Conservation (phyloP, 1,139 yeast genomes). For the Zygoascus sp. region DNA sequence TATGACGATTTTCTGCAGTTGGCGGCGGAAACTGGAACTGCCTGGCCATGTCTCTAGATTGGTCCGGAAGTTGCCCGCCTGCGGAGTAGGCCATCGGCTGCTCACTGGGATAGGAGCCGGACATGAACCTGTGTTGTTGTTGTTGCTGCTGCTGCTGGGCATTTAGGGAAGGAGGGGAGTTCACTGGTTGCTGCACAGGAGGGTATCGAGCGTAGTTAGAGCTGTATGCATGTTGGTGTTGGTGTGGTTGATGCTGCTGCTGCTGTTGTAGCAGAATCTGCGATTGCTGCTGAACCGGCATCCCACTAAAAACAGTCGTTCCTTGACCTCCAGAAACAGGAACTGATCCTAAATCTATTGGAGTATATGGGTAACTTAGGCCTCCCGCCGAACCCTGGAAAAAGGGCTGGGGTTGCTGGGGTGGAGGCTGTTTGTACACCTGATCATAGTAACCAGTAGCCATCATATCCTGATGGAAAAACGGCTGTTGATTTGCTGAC, state of each 20-base stretch:
- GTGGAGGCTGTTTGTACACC: constrained; percentile 13
- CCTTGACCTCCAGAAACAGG: constrained; percentile 1
- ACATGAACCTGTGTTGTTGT: background rate
- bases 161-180: background rate
- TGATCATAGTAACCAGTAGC: constrained; percentile 6
- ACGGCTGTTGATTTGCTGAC: constrained; percentile 1
- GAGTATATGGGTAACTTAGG: constrained; percentile 2
- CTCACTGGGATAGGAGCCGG: background rate
- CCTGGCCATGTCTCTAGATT: background rate
- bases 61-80: background rate
- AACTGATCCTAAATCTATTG: background rate
- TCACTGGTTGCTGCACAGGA: background rate
- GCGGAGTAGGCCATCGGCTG: background rate
- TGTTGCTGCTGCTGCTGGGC: constrained; percentile 1
- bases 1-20: background rate
- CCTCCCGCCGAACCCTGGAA: background rate
- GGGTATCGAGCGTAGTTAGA: background rate
- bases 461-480: constrained; percentile 7
- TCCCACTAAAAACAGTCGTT: background rate
- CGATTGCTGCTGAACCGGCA: constrained; percentile 10
- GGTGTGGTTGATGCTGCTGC: constrained; percentile 17
- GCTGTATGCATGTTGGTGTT: background rate
- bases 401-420: constrained; percentile 11
- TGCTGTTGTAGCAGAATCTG: constrained; percentile 11
- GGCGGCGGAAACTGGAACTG: constrained; percentile 10